These are phyloP conservation scores for Lithospermum erythrorhizon DNA, from an alignment of 257 asterid species.

Conservation along the genomic window DNA sequence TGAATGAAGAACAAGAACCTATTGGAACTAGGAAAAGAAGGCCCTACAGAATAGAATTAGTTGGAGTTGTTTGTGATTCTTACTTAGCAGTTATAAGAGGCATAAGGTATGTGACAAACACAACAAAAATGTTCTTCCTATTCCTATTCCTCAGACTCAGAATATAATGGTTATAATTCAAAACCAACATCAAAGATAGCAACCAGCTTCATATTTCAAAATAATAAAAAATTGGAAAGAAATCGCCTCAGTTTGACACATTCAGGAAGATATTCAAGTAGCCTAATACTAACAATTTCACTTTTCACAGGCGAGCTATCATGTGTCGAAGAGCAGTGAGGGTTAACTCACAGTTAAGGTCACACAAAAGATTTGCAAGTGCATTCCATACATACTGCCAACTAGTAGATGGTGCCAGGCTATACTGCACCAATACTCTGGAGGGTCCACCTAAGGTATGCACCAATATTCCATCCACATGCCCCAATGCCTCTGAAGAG, in stretches of 20 bases:
- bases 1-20: slow-evolving; percentile 58
- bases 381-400: slow-evolving; percentile 73
- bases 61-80: slow-evolving; percentile 85
- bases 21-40: slow-evolving; percentile 58
- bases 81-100: slow-evolving; percentile 84
- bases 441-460: slow-evolving; percentile 87
- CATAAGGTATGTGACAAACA: slow-evolving; percentile 55
- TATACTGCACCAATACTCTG: slow-evolving; percentile 68
- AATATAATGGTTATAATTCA: no score
- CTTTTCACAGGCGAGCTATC: slow-evolving; percentile 67
- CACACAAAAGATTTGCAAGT: slow-evolving; percentile 82
- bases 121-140: not conserved
- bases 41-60: slow-evolving; percentile 80
- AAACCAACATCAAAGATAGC: no score
- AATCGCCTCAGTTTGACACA: not conserved
- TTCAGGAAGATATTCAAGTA: not conserved
- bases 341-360: slow-evolving; percentile 75
- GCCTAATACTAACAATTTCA: not conserved
- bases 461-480: no score
- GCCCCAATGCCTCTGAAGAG: no score
- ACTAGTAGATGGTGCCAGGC: slow-evolving; percentile 69
- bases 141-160: not conserved
- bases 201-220: no score
- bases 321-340: slow-evolving; percentile 86
- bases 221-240: no score